Evolutionary conservation across 768 basidiomycete genomes (phyloP).

Genomic region (Phaffia australis): DNA sequence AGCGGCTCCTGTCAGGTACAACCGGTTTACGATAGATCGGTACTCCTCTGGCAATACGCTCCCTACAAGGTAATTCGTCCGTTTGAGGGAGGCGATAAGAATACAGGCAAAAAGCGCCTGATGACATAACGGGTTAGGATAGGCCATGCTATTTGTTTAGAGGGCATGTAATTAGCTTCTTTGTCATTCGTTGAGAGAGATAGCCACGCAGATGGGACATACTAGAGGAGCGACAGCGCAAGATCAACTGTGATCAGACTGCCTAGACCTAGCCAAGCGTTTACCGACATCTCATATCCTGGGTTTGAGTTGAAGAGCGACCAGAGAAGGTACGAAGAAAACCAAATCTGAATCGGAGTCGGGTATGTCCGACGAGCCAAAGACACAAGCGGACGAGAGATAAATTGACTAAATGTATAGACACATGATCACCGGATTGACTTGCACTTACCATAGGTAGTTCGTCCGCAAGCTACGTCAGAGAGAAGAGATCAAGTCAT

Average conservation of each 20-base stretch:
- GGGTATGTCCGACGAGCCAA: too few species aligned
- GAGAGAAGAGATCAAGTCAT: neutral
- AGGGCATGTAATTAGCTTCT: neutral
- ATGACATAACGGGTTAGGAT: conserved; percentile 1
- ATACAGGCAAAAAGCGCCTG: conserved; percentile 1
- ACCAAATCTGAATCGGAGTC: neutral
- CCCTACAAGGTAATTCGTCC: neutral
- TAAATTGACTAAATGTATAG: too few species aligned
- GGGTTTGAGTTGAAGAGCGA: conserved; percentile 5
- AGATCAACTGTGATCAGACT: neutral
- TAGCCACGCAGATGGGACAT: neutral
- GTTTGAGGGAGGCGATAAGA: neutral
- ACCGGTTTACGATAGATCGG: neutral
- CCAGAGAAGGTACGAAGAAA: conserved; percentile 8
- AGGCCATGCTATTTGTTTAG: neutral
- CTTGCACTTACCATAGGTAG: conserved; percentile 1
- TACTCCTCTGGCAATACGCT: neutral
- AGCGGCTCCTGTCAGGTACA: conserved; percentile 1
- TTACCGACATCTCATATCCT: neutral
- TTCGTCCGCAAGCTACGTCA: conserved; percentile 1
- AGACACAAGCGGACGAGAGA: too few species aligned
- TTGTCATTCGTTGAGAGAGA: neutral
- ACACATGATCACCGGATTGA: too few species aligned
- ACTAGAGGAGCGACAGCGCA: too few species aligned
- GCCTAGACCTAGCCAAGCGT: neutral